Conservation (phyloP, 192 early-diverging fungal species). For the Coemansia sp. region DNA sequence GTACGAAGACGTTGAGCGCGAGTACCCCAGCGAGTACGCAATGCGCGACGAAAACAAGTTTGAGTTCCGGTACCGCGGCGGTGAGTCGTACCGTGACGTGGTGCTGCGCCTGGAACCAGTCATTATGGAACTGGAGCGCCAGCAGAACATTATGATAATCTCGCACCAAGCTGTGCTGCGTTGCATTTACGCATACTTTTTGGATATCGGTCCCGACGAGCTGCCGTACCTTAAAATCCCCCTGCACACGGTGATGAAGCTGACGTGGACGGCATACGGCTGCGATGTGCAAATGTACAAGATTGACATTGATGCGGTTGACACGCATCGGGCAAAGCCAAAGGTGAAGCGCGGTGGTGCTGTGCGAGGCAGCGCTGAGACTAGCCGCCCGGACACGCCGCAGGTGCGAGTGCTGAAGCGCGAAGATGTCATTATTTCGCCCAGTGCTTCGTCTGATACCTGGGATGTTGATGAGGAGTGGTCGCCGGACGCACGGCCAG, state of each 20-base stretch:
- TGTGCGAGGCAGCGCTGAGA: slow-evolving; percentile 19
- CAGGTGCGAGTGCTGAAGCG: slow-evolving; percentile 17
- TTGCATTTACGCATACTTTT: slow-evolving; percentile 97
- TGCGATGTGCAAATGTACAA: slow-evolving; percentile 93
- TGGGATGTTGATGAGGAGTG: slow-evolving; percentile 31
- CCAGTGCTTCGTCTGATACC: slow-evolving; percentile 15
- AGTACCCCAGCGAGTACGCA: slow-evolving; percentile 91
- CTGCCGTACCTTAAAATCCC: slow-evolving; percentile 99
- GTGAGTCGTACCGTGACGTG: slow-evolving; percentile 93
- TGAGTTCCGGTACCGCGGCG: slow-evolving; percentile 81
- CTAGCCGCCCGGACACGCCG: slow-evolving; percentile 9
- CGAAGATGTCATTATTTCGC: slow-evolving; percentile 3
- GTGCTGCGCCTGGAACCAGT: slow-evolving; percentile 96
- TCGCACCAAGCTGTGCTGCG: slow-evolving; percentile 98
- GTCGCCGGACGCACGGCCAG: slow-evolving; percentile 17
- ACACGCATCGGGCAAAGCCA: slow-evolving; percentile 88
- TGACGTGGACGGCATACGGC: slow-evolving; percentile 95
- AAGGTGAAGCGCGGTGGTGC: slow-evolving; percentile 40
- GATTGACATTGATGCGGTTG: slow-evolving; percentile 96
- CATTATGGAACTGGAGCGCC: slow-evolving; percentile 98
- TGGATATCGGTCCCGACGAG: slow-evolving; percentile 90
- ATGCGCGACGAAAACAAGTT: slow-evolving; percentile 98
- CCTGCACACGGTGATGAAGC: slow-evolving; percentile 93
- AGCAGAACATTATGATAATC: slow-evolving; percentile 94
- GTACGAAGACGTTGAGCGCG: slow-evolving; percentile 96